Conservation (phyloP, 2,329 filamentous ascomycete species). For the Beauveria sp. region DNA sequence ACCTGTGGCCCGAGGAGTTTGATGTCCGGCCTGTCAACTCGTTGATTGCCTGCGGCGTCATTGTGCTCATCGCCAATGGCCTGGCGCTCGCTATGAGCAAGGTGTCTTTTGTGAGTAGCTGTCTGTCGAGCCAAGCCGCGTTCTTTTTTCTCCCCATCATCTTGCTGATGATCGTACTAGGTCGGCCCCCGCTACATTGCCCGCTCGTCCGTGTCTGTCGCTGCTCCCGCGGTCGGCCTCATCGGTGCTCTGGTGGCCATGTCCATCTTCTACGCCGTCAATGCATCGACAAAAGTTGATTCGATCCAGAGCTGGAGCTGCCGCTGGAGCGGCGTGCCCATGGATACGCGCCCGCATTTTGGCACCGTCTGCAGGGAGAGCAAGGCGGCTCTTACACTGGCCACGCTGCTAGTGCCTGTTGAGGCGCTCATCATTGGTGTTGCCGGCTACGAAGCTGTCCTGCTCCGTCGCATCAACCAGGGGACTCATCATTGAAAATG, state of each 20-base stretch:
- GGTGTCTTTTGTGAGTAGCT: conserved; percentile 39
- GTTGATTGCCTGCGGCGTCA: conserved; percentile 42
- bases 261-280: conserved; percentile 50
- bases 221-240: conserved; percentile 24
- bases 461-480: conserved; percentile 28
- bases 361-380: conserved; percentile 49
- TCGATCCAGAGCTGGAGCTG: conserved; percentile 57
- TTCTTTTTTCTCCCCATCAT: no score
- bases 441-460: conserved; percentile 36
- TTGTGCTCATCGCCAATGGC: conserved; percentile 42
- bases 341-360: conserved; percentile 47
- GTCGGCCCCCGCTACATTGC: conserved; percentile 11
- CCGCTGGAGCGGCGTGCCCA: conserved; percentile 48
- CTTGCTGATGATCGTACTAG: conserved; percentile 11
- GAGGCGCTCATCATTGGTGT: conserved; percentile 42
- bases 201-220: conserved; percentile 17
- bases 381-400: conserved; percentile 45
- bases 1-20: conserved; percentile 52
- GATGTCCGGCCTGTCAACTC: conserved; percentile 50
- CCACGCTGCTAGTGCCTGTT: conserved; percentile 49
- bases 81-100: conserved; percentile 43
- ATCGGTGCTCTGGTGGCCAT: conserved; percentile 42
- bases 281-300: conserved; percentile 43
- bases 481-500: neutral
- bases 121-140: neutral